Conservation (phyloP, 2,329 filamentous ascomycete species). For the Aureobasidium lini region DNA sequence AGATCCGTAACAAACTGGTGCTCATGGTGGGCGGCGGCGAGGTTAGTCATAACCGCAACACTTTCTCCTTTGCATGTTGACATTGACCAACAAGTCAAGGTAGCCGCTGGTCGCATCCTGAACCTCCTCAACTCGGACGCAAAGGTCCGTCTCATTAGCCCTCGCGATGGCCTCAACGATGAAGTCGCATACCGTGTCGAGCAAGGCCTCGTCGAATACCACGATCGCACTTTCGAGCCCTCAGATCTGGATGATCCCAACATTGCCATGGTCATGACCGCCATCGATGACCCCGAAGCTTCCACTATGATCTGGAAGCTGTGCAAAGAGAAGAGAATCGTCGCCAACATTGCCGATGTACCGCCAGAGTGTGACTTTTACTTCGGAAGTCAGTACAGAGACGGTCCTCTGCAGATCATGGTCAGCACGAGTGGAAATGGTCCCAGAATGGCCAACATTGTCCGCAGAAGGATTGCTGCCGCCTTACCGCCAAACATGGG, state of each 20-base stretch:
- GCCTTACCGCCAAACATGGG: conserved; percentile 72
- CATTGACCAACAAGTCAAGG: conserved; percentile 49
- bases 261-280: conserved; percentile 81
- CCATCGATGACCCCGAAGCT: conserved; percentile 87
- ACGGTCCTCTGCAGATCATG: conserved; percentile 96
- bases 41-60: conserved; percentile 45
- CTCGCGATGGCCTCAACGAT: conserved; percentile 69
- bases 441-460: conserved; percentile 78
- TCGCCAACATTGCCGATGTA: conserved; percentile 95
- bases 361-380: conserved; percentile 97
- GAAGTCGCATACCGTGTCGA: conserved; percentile 80
- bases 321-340: conserved; percentile 75
- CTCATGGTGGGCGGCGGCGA: conserved; percentile 94
- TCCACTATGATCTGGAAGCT: conserved; percentile 87
- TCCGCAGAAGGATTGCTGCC: conserved; percentile 72
- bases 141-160: conserved; percentile 77
- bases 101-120: conserved; percentile 88
- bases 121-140: conserved; percentile 94
- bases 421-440: conserved; percentile 97
- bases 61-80: conserved; percentile 21
- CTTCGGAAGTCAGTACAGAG: conserved; percentile 91
- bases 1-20: conserved; percentile 79
- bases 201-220: conserved; percentile 66
- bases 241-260: conserved; percentile 67
- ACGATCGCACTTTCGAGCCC: conserved; percentile 78